Percentiles rank a stretch among this genome's conserved stretches.
Conservation (phyloP, 202 grass and related monocot genomes). For the Panicum virgatum region DNA sequence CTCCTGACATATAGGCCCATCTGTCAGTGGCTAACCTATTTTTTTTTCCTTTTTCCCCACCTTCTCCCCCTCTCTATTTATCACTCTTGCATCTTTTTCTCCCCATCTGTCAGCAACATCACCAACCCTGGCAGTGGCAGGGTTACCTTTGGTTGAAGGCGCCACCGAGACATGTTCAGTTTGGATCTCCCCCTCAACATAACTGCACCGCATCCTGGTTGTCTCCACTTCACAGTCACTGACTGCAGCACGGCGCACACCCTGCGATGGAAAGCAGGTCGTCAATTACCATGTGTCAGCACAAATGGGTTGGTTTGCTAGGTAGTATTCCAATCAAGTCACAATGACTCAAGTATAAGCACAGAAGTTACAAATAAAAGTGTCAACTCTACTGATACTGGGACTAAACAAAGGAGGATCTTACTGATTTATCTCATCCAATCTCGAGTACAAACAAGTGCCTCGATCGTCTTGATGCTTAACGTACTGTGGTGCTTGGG, state of each 20-base stretch:
- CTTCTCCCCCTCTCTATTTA: too few species aligned
- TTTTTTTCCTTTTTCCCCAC: too few species aligned
- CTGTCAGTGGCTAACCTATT: too few species aligned
- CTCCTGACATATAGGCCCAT: too few species aligned
- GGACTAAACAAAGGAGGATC: background rate
- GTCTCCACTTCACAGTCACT: background rate
- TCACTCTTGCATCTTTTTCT: too few species aligned
- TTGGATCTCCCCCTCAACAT: background rate
- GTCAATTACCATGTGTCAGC: background rate
- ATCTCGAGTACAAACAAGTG: constrained; percentile 57
- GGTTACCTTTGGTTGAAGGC: background rate
- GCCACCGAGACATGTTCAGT: background rate
- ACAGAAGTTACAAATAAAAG: background rate
- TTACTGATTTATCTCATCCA: constrained; percentile 52
- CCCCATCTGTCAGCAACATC: background rate
- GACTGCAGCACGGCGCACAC: background rate
- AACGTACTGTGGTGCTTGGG: constrained; percentile 51
- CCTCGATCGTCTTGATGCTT: constrained; percentile 59
- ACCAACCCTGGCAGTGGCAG: background rate
- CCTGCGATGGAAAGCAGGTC: background rate
- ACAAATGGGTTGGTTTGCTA: background rate
- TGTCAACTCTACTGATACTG: background rate
- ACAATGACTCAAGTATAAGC: background rate
- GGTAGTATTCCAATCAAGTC: background rate
- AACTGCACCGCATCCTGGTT: background rate